Base-by-base conservation (phyloP, 78 protist genomes). In the Diacronema lutheri region DNA sequence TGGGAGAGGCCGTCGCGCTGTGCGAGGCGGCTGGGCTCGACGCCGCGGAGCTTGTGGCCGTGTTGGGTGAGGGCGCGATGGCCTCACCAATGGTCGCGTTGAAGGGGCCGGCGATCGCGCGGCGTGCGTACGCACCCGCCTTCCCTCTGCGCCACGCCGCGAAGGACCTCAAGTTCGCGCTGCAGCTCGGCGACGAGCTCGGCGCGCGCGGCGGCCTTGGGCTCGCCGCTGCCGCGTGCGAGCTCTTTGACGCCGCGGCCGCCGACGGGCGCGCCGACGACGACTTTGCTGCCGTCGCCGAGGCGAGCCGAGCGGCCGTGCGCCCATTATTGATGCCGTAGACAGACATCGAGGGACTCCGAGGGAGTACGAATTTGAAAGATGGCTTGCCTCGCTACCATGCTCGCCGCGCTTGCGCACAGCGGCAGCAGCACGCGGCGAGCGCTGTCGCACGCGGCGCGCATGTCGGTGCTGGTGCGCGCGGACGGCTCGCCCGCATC, bases 71-170 rank as follows among this genome's bases (percentile, higher is more conserved):
- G 14, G 90, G 90, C 21, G 90, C 85, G 25, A 62, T 60, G 66
- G 38, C 55, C 31, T 25, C 31, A 20, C 83, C 80, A 29, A 64
- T 76, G 77, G 12, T 76, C 56, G 6, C 25, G 41, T 38, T 60
- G 26, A 86, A 86, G 85, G 82, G 90, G 77, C 93, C 97, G 55
- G 91, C 95, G 82, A 96, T 91, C 66, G 40, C 38, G 7, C 20
- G 21, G 58, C 12, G 40, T 10, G 72, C 1, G 40, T n/a, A 79
- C 33, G 29, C 55, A 50, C 29, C 84, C 38, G 38, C n/a, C 33
- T 79, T 79, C 71, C 84, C 84, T 38, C 84, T 79, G 41, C 38
- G 60, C n/a, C 71, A 79, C 69, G 72, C 66, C 26, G 58, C 37
- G 72, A 79, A 79, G 71, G 84, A 79, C 84, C 40, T 79, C 72